phyloP scores from a whole-genome alignment of 306 rosid genomes.

The Prunus padus region DNA sequence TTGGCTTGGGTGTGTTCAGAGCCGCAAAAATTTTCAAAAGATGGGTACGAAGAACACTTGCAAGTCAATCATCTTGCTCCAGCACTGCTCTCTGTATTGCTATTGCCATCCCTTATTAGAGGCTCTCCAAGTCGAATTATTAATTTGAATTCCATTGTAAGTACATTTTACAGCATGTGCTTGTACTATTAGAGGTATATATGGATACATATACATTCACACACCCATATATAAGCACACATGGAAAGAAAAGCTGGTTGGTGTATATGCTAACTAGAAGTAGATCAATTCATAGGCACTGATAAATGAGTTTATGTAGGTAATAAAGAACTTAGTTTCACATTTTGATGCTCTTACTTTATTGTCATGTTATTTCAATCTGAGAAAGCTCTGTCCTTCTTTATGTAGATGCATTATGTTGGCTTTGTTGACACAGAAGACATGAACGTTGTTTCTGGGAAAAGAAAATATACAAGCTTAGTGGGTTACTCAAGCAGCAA shows the following conservation, averaged over 20 bases:
- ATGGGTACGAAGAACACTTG: conserved; percentile 91
- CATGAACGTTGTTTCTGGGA: conserved; percentile 75
- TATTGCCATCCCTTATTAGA: conserved; percentile 90
- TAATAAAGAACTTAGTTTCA: background rate
- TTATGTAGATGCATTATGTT: conserved; percentile 78
- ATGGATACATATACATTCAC: background rate
- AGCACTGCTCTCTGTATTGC: conserved; percentile 85
- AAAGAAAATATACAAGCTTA: conserved; percentile 73
- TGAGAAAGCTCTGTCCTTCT: conserved; percentile 16
- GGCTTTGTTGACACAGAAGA: conserved; percentile 91
- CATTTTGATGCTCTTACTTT: background rate
- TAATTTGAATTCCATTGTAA: conserved; percentile 85
- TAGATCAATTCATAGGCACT: background rate
- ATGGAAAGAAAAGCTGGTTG: background rate
- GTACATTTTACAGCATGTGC: conserved; percentile 19
- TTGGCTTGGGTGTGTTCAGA: conserved; percentile 49
- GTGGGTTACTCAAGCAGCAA: conserved; percentile 85
- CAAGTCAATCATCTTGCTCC: conserved; percentile 99
- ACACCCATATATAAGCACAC: background rate
- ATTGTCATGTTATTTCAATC: conserved; percentile 9
- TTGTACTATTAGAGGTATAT: background rate
- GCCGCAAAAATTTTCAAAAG: conserved; percentile 84
- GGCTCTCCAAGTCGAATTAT: conserved; percentile 96
- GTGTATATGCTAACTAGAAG: background rate
- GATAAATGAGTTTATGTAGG: background rate